phyloP scores from a whole-genome alignment of 2,329 filamentous ascomycete genomes.

The Exserohilum turcica region DNA sequence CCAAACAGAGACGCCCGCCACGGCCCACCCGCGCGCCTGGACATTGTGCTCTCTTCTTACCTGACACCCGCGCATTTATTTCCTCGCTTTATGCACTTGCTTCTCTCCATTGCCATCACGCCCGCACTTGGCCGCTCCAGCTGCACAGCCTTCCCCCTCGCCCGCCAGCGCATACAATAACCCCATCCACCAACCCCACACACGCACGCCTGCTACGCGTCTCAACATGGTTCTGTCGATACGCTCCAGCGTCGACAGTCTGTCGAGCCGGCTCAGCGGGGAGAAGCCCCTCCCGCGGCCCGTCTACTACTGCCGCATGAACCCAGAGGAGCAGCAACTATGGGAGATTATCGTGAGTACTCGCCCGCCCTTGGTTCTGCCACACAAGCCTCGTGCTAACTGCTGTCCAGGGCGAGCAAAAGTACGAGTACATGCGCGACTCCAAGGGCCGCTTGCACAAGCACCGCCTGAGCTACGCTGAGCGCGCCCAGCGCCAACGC shows the following conservation, averaged over 20 bases:
- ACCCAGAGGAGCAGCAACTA: slow-evolving; percentile 25
- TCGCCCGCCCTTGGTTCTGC: background rate
- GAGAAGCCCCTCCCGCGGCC: slow-evolving; percentile 26
- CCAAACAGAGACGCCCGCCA: background rate
- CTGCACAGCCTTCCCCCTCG: slow-evolving; percentile 2
- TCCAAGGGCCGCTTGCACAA: slow-evolving; percentile 21
- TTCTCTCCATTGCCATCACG: background rate
- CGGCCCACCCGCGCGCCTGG: background rate
- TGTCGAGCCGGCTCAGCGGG: slow-evolving; percentile 21
- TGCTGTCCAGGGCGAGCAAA: slow-evolving; percentile 21
- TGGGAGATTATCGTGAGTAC: slow-evolving; percentile 25
- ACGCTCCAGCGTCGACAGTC: slow-evolving; percentile 15
- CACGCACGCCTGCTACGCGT: slow-evolving; percentile 1
- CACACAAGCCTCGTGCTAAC: background rate
- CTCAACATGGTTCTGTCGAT: slow-evolving; percentile 18
- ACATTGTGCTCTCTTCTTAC: slow-evolving; percentile 11
- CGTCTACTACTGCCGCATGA: slow-evolving; percentile 27
- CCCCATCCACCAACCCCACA: background rate
- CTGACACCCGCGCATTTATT: background rate
- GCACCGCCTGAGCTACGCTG: slow-evolving; percentile 15
- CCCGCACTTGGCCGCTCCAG: background rate
- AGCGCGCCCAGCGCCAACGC: slow-evolving; percentile 20
- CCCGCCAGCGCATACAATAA: slow-evolving; percentile 8
- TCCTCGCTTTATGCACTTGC: background rate
- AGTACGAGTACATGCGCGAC: slow-evolving; percentile 17